phyloP scores from a whole-genome alignment of 169 alveolate genomes.

The Plasmodium sp. region DNA sequence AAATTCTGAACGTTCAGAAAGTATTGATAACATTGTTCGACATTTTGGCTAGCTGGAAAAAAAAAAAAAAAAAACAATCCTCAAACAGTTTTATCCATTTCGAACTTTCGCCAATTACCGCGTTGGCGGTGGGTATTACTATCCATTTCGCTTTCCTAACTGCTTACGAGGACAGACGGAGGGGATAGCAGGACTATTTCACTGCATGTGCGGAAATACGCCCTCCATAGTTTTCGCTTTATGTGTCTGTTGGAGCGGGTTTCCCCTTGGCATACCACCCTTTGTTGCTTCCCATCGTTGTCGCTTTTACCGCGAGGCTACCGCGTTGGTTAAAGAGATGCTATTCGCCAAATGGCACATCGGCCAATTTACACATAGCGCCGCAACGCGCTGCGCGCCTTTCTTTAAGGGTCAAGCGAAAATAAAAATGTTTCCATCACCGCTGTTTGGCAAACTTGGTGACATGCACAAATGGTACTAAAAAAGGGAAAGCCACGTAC shows the following conservation, averaged over 20 bases:
- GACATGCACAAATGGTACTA: neutral
- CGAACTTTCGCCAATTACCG: neutral
- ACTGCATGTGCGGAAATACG: neutral
- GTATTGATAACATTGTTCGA: constrained; percentile 10
- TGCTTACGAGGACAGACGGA: neutral
- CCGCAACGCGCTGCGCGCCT: neutral
- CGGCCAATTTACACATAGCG: neutral
- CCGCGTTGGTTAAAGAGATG: neutral
- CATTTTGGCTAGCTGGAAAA: constrained; percentile 1
- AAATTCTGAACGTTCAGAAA: constrained; percentile 42
- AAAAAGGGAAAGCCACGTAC: neutral
- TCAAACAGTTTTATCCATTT: neutral
- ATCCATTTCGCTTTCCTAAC: neutral
- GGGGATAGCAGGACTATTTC: neutral
- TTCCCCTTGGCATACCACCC: neutral
- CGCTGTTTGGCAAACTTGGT: neutral
- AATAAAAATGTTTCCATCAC: neutral
- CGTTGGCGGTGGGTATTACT: neutral
- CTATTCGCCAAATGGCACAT: neutral
- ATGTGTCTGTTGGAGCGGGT: neutral
- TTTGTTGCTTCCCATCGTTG: neutral
- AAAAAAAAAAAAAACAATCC: neutral
- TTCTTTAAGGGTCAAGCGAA: neutral
- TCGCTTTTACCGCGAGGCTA: neutral
- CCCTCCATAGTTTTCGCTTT: neutral